Evolutionary conservation across 2,329 filamentous ascomycete species (phyloP), one percentile per base, ranked within the genome.

Genomic region (Didymosphaeria variabile): DNA sequence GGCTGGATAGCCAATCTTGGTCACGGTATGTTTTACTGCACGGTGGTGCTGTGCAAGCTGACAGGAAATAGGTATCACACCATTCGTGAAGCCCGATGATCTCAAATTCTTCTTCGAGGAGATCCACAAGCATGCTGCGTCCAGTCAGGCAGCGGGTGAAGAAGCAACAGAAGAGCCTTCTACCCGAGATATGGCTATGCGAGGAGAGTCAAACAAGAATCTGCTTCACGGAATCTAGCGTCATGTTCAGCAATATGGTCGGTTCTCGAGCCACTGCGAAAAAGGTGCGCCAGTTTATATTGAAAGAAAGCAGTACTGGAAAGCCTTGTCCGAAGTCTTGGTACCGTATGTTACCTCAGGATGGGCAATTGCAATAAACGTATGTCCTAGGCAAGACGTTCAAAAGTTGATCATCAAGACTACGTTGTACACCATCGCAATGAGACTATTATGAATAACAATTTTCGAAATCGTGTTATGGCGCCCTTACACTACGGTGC

Each of bases 1-100:
- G 92, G 94, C 44, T 99, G 95, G 94, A 98, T 99, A 70, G 93
- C 92, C 51, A 99, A 99, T 77, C 85, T 99, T 64, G 95, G 95
- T 9, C 95, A 99, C 76, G 95, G 95, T 92, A 86, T 73, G 88
- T 29, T 15, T 34, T 31, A 46, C 34, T 12, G 9, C 36, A 2
- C 17, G 26, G 9, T 17, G 7, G 6, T 12, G 9, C 19, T 31
- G 15, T 21, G 32, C 32, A n/a, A 59, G n/a, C 70, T 75, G 63
- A 77, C 55, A 29, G 2, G 54, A 15, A 32, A 32, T 71, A 95
- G 92, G 93, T 63, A 93, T 99, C 66, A 99, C 95, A 34, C 95
- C 95, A 0, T 91, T 94, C 66, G 95, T 99, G 57, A 91, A 98
- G 70, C 95, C 95, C 0, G 93, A 98, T 53, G 90, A 97, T 78